Base-by-base conservation (phyloP, 352 stramenopile genomes). In the Globisporangium uncinulatum region DNA sequence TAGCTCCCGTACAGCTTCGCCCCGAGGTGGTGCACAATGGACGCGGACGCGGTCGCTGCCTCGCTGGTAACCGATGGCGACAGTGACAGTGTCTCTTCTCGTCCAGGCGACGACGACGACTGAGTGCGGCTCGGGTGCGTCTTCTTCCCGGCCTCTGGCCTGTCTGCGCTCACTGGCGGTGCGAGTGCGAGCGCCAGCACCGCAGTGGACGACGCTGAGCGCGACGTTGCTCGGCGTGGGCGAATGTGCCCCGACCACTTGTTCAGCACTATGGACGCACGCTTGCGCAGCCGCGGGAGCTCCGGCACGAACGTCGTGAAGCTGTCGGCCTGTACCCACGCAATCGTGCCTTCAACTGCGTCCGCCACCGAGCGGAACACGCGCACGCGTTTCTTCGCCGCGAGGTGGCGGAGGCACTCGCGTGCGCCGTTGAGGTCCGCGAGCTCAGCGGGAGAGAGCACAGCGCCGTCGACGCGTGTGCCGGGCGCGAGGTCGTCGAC, bases 381-480 rank as follows among this genome's bases (percentile, higher is more conserved):
- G 4, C 62, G 69, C 8, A 94, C 60, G 17, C 64, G 54, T 46
- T 73, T 60, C 41, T 76, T 77, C 10, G 59, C 19, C 3, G 86
- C 85, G 4, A 94, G 62, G 9, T 87, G 73, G 7, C 80, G 73
- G 20, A 96, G 62, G 70, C 82, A 94, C 52, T 87, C 81, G 14
- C 87, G 72, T 5, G 83, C 86, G 17, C 83, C 80, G 47, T 95
- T 94, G 6, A 96, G 63, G 58, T 96, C 87, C 0, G 83, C 83
- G 11, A 94, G 55, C 54, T 96, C 83, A 15, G 71, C 71, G 15
- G 68, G 55, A n/a, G 73, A 74, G 0, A 95, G 45, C 24, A 37
- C 19, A 10, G 69, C 69, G 17, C 83, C 81, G 34, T 89, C 82
- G 21, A 94, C 61, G 4, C 65, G 32, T 0, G 72, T 70, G 19